A percentile compares a stretch with the other conserved stretches of the same genome.
These are phyloP conservation scores for Botryotinia calthae DNA, from an alignment of 2,329 filamentous ascomycete species.

Conservation along the genomic window DNA sequence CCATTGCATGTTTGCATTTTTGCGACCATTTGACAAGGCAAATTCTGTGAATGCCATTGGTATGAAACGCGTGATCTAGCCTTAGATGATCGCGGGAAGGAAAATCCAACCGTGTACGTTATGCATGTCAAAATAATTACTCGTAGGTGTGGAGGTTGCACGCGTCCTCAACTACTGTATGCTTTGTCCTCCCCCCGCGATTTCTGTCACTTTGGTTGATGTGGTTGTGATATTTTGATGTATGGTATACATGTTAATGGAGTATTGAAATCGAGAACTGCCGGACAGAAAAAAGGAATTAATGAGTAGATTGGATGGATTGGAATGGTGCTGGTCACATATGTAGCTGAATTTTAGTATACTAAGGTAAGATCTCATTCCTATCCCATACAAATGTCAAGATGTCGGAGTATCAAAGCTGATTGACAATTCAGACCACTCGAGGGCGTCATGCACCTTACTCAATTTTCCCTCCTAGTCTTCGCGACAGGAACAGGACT, in stretches of 20 bases:
- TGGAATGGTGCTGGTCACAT: slow-evolving; percentile 1
- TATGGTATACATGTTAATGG: not conserved
- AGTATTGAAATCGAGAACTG: not conserved
- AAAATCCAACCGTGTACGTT: not conserved
- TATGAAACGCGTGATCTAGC: slow-evolving; percentile 4
- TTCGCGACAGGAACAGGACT: slow-evolving; percentile 8
- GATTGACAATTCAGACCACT: not conserved
- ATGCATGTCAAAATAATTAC: not conserved
- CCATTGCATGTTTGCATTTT: not conserved
- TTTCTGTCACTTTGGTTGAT: not conserved
- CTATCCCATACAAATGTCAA: not conserved
- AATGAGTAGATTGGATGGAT: not conserved
- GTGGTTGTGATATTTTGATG: not conserved
- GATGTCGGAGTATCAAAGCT: not conserved
- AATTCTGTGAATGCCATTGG: not conserved
- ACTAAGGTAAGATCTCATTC: slow-evolving; percentile 7
- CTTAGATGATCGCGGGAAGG: not conserved
- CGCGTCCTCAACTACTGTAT: not conserved
- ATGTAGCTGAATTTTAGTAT: not conserved
- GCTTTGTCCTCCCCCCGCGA: slow-evolving; percentile 6
- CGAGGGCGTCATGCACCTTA: slow-evolving; percentile 11
- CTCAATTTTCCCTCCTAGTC: slow-evolving; percentile 1
- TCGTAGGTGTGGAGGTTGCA: not conserved
- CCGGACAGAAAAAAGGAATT: slow-evolving; percentile 8
- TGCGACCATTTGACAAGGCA: not conserved